Evolutionary conservation across 1,284 basidiomycete species (phyloP).

Genomic region (Ustilago trichophora): DNA sequence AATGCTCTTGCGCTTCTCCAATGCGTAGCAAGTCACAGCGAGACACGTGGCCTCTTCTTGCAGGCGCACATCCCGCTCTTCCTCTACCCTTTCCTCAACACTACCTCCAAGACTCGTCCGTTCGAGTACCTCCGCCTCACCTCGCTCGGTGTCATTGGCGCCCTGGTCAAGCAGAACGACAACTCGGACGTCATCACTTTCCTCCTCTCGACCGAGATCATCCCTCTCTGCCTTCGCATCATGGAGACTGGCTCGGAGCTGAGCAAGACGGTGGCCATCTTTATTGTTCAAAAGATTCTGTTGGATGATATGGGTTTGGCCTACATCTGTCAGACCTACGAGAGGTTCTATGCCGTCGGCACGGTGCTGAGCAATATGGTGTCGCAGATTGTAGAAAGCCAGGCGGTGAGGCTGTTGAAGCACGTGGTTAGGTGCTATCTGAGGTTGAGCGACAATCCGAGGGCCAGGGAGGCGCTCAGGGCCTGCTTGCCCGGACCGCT

Average conservation of each 20-base stretch:
- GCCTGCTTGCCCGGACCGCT: conserved; percentile 97
- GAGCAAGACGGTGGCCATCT: conserved; percentile 98
- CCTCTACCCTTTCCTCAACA: conserved; percentile 98
- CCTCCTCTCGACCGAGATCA: conserved; percentile 98
- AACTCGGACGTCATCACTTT: conserved; percentile 99
- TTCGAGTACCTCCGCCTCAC: conserved; percentile 99
- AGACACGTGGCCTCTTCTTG: conserved; percentile 63
- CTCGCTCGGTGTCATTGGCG: conserved; percentile 96
- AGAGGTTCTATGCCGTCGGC: conserved; percentile 98
- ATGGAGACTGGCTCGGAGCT: conserved; percentile 99
- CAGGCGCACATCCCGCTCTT: conserved; percentile 95
- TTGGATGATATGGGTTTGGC: conserved; percentile 96
- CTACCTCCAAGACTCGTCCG: conserved; percentile 96
- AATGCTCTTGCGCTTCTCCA: conserved; percentile 97
- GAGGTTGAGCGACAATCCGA: conserved; percentile 91
- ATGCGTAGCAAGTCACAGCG: conserved; percentile 76
- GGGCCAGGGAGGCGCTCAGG: conserved; percentile 94
- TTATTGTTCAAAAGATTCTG: conserved; percentile 99
- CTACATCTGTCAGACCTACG: conserved; percentile 99
- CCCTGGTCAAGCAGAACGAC: conserved; percentile 94
- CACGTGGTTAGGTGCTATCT: conserved; percentile 98
- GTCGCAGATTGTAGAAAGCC: conserved; percentile 79
- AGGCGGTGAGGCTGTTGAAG: conserved; percentile 94
- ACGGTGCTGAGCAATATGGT: conserved; percentile 99
- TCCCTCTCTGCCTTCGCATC: conserved; percentile 96